These are phyloP conservation scores for Mycena maculata DNA, from an alignment of 768 basidiomycete genomes.

Conservation along the genomic window DNA sequence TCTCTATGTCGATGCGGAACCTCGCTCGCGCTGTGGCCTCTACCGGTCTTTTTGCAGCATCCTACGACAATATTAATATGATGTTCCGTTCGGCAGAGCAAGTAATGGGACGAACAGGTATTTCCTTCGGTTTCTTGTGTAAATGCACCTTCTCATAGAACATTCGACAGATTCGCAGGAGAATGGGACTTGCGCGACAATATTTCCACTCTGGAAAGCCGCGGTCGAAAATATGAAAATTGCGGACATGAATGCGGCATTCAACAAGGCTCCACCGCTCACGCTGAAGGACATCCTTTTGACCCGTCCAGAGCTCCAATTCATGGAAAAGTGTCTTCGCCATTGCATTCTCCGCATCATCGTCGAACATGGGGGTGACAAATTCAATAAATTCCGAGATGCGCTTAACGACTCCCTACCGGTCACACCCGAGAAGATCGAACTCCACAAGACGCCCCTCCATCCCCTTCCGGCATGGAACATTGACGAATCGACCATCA, in stretches of 20 bases:
- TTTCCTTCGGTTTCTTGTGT: neutral
- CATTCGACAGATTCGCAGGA: constrained; percentile 29
- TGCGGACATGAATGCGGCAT: constrained; percentile 31
- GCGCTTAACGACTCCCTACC: constrained; percentile 28
- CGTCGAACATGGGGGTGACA: constrained; percentile 43
- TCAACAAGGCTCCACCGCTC: constrained; percentile 40
- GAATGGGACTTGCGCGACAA: constrained; percentile 52
- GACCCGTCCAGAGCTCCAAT: constrained; percentile 30
- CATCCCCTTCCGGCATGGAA: constrained; percentile 47
- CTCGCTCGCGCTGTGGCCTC: constrained; percentile 35
- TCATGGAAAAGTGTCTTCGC: constrained; percentile 33
- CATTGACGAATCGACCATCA: constrained; percentile 51
- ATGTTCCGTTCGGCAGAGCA: constrained; percentile 45
- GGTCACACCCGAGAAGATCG: constrained; percentile 39
- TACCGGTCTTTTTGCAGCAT: constrained; percentile 36
- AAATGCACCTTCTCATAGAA: constrained; percentile 41
- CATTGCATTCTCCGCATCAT: constrained; percentile 47
- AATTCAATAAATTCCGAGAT: constrained; percentile 40
- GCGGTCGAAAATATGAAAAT: constrained; percentile 39
- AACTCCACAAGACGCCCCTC: constrained; percentile 42
- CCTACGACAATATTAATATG: constrained; percentile 54
- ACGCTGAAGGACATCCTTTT: constrained; percentile 43
- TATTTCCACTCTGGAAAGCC: constrained; percentile 43
- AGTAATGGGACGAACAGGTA: constrained; percentile 44
- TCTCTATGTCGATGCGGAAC: no score